A percentile compares a stretch with the other conserved stretches of the same genome.
These are phyloP conservation scores for Zanthoxylum bungeanum DNA, from an alignment of 345 rosid genomes.

Conservation along the genomic window DNA sequence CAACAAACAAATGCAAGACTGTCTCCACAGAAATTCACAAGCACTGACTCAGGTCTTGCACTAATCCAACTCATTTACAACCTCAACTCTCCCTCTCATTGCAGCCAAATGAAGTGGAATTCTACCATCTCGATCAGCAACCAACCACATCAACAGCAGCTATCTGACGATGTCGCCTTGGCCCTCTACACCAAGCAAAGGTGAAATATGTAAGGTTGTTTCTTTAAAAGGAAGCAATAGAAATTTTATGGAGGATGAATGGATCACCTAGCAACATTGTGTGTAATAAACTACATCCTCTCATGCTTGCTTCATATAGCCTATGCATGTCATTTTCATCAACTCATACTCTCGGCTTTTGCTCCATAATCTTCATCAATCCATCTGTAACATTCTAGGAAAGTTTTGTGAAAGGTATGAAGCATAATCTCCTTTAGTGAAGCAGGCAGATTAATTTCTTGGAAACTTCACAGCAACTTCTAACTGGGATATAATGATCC, in stretches of 20 bases:
- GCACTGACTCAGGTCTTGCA: not conserved
- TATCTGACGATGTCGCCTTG: constrained; percentile 12
- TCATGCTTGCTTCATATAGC: constrained; percentile 17
- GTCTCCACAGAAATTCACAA: constrained; percentile 14
- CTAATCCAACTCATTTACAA: not conserved
- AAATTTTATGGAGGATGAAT: constrained; percentile 12
- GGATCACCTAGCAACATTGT: constrained; percentile 16
- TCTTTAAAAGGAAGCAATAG: constrained; percentile 2
- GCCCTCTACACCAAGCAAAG: constrained; percentile 26
- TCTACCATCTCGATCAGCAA: constrained; percentile 22
- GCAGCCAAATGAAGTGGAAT: constrained; percentile 27
- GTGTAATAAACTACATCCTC: constrained; percentile 12
- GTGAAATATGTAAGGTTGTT: constrained; percentile 21
- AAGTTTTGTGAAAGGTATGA: too few species aligned
- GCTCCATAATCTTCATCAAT: too few species aligned
- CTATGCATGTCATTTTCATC: not conserved
- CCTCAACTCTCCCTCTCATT: constrained; percentile 21
- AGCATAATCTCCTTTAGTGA: too few species aligned
- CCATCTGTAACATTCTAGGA: too few species aligned
- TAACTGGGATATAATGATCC: too few species aligned
- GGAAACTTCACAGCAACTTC: too few species aligned
- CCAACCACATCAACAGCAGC: constrained; percentile 7
- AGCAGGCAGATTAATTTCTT: too few species aligned
- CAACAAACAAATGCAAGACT: constrained; percentile 24
- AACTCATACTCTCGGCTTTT: too few species aligned